Evolutionary conservation across 495 filamentous ascomycete genomes (phyloP).

Genomic region (Acidomyces sp.): DNA sequence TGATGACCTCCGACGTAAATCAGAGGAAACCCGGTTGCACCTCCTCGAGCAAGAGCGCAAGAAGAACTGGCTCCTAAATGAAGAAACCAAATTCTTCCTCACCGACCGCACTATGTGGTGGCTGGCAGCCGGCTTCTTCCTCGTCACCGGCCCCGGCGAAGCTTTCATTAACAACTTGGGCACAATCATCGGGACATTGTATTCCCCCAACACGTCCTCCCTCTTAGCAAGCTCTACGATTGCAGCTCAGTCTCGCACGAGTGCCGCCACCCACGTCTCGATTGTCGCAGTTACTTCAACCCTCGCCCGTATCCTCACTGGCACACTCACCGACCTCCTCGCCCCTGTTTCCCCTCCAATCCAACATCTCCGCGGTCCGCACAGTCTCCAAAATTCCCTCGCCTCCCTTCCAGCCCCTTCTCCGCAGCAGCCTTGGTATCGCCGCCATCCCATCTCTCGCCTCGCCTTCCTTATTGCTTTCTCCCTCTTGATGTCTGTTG

Average conservation of each 20-base stretch:
- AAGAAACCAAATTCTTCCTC: constrained; percentile 72
- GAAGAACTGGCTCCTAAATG: constrained; percentile 77
- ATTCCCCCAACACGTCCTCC: constrained; percentile 35
- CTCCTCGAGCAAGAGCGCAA: constrained; percentile 57
- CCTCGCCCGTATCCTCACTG: constrained; percentile 70
- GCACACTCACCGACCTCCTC: constrained; percentile 74
- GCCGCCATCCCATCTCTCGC: constrained; percentile 53
- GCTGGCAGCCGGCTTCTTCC: constrained; percentile 80
- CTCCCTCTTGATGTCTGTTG: constrained; percentile 60
- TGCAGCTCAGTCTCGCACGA: no score
- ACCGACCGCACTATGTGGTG: constrained; percentile 89
- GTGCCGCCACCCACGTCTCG: constrained; percentile 78
- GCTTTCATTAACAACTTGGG: constrained; percentile 96
- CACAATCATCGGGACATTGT: constrained; percentile 78
- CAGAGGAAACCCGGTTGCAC: constrained; percentile 31
- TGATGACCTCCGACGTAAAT: constrained; percentile 35
- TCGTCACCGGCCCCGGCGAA: constrained; percentile 87
- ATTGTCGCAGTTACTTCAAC: constrained; percentile 85
- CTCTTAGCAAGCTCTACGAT: constrained; percentile 23
- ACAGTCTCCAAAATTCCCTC: constrained; percentile 22
- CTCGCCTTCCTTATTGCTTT: constrained; percentile 65
- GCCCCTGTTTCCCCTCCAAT: constrained; percentile 46
- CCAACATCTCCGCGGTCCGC: constrained; percentile 18
- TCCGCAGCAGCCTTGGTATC: constrained; percentile 12
- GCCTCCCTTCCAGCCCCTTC: constrained; percentile 19